A percentile compares a stretch with the other conserved stretches of the same genome.
phyloP scores from a whole-genome alignment of 768 basidiomycete species.

The Coprinellus micaceus region DNA sequence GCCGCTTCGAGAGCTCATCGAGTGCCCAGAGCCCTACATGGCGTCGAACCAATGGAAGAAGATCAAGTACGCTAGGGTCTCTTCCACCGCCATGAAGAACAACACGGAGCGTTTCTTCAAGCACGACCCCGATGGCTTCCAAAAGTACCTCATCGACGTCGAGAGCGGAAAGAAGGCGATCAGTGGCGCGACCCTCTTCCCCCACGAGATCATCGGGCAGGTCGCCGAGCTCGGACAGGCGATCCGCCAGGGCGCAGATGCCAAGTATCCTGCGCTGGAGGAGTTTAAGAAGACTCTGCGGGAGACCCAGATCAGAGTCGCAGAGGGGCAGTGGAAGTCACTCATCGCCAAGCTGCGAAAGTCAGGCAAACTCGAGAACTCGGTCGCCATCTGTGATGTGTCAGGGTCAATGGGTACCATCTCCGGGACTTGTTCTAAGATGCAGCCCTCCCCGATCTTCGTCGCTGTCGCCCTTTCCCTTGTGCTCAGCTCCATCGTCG shows the following conservation, averaged over 20 bases:
- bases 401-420: slow-evolving; percentile 66
- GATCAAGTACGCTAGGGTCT: slow-evolving; percentile 55
- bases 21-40: slow-evolving; percentile 62
- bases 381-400: slow-evolving; percentile 69
- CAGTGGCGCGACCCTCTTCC: slow-evolving; percentile 64
- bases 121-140: slow-evolving; percentile 59
- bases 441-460: slow-evolving; percentile 43
- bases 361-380: slow-evolving; percentile 54
- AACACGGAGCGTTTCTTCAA: slow-evolving; percentile 52
- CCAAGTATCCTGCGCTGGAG: slow-evolving; percentile 16
- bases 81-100: slow-evolving; percentile 58
- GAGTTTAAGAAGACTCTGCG: slow-evolving; percentile 28
- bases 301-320: slow-evolving; percentile 38
- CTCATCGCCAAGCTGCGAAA: slow-evolving; percentile 52
- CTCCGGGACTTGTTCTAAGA: neutral
- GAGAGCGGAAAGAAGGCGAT: slow-evolving; percentile 53
- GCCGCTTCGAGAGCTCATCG: slow-evolving; percentile 44
- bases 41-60: slow-evolving; percentile 52
- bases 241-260: neutral
- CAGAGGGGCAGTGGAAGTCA: slow-evolving; percentile 66
- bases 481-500: slow-evolving; percentile 56
- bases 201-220: slow-evolving; percentile 54
- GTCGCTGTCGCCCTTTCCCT: slow-evolving; percentile 66
- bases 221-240: slow-evolving; percentile 18
- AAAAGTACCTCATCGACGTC: slow-evolving; percentile 53